These are phyloP conservation scores for Trametes cubensis DNA, from an alignment of 768 basidiomycete species.

Conservation along the genomic window DNA sequence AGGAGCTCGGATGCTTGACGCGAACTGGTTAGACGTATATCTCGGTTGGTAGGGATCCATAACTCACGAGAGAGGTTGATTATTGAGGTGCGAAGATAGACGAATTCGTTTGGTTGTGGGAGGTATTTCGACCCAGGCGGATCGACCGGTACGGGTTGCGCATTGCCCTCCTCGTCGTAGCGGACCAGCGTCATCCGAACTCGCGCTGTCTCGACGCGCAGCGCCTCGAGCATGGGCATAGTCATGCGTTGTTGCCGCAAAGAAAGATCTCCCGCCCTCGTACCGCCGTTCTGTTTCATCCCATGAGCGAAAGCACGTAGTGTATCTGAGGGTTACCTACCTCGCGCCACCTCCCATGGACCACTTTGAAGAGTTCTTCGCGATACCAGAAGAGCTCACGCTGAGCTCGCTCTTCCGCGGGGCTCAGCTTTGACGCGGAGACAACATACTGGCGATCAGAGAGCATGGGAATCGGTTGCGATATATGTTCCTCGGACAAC, in stretches of 20 bases:
- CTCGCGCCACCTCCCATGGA: slow-evolving; percentile 85
- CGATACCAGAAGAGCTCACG: slow-evolving; percentile 95
- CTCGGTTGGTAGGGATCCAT: too few relatives aligned
- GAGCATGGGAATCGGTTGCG: slow-evolving; percentile 77
- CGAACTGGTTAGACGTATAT: neutral
- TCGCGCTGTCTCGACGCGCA: slow-evolving; percentile 68
- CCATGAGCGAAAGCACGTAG: neutral
- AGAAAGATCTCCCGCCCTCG: slow-evolving; percentile 73
- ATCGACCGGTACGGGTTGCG: slow-evolving; percentile 26
- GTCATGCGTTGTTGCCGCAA: slow-evolving; percentile 80
- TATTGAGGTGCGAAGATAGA: slow-evolving; percentile 58
- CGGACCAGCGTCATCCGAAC: slow-evolving; percentile 56
- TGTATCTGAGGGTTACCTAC: slow-evolving; percentile 42
- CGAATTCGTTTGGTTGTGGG: slow-evolving; percentile 61
- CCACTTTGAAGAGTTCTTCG: slow-evolving; percentile 74
- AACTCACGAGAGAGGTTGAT: slow-evolving; percentile 70
- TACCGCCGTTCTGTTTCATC: slow-evolving; percentile 67
- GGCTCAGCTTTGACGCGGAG: slow-evolving; percentile 65
- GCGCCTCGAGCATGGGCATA: slow-evolving; percentile 72
- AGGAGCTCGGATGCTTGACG: slow-evolving; percentile 52
- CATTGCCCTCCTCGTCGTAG: slow-evolving; percentile 31
- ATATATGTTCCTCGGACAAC: slow-evolving; percentile 58
- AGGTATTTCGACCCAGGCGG: slow-evolving; percentile 47
- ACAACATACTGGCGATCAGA: slow-evolving; percentile 92
- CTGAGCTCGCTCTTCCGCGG: slow-evolving; percentile 61